Evolutionary conservation across 164 flowering plant species (phyloP), one percentile per base, ranked within the genome.

Genomic region (grape (Vitis vinifera)): DNA sequence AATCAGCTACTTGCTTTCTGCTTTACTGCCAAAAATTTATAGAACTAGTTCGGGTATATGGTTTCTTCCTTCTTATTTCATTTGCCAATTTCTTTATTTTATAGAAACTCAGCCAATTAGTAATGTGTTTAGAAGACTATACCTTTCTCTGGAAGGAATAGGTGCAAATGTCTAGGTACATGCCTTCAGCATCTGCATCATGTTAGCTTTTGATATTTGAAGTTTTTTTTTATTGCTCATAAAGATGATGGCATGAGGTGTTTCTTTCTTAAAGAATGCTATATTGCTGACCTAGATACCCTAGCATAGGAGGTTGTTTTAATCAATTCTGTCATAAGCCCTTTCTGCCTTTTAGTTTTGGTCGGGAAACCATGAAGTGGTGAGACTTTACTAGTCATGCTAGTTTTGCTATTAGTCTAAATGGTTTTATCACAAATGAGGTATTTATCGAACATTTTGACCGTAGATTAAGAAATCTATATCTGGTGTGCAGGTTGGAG

Each of bases 21-120:
- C 94, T 96, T 66, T 94, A 91, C 70, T 85, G 94, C 81, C 99
- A 96, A 74, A 89, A 91, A 66, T 96, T 96, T 64, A 89, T 96
- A 59, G 99, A 96, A 78, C 83, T 96, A 60, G 92, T 92, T 64
- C 88, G 94, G 97, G 99, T 96, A 83, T 71, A 49, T 57, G 17
- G n/a, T 61, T 51, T 63, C 29, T n/a, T 67, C 69, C 58, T 57
- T 55, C 0, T 64, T n/a, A 19, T 65, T 55, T 50, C 62, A 3
- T 19, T 47, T 13, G 6, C n/a, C 31, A 17, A 13, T 48, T 4
- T 27, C 55, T 27, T 56, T 47, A n/a, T 52, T 9, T 47, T 37
- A 13, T 9, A 16, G 51, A 48, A 37, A 50, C 8, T 37, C 44
- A 37, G 44, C 2, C 16, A 47, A 11, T 63, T 52, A 15, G 27